These are phyloP conservation scores for Colletotrichum sp. DNA, from an alignment of 2,329 filamentous ascomycete species.

Conservation along the genomic window DNA sequence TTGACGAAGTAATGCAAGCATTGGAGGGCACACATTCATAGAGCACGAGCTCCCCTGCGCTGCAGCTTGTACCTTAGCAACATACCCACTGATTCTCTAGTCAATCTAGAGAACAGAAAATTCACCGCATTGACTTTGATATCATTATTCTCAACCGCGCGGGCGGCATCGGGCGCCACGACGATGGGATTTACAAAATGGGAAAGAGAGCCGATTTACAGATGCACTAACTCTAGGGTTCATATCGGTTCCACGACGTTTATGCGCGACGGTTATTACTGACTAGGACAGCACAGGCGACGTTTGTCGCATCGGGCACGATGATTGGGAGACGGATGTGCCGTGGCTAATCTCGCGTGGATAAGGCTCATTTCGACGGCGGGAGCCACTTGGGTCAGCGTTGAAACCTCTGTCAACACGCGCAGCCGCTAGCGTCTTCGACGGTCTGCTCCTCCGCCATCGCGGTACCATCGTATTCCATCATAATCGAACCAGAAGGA, in stretches of 20 bases:
- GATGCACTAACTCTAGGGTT: neutral
- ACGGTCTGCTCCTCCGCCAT: neutral
- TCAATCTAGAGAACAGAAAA: neutral
- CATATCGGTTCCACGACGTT: neutral
- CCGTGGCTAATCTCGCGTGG: constrained; percentile 21
- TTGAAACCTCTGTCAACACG: neutral
- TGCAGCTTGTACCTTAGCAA: constrained; percentile 13
- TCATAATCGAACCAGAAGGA: neutral
- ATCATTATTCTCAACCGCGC: neutral
- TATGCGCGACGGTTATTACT: neutral
- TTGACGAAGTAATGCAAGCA: constrained; percentile 7
- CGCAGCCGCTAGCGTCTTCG: neutral
- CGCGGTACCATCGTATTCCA: neutral
- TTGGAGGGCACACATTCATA: neutral
- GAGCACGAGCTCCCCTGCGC: neutral
- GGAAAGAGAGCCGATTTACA: neutral
- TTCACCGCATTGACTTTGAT: neutral
- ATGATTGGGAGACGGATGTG: neutral
- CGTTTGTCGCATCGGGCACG: neutral
- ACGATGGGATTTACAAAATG: neutral
- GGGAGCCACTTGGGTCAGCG: neutral
- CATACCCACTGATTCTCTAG: constrained; percentile 5
- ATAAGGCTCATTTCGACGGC: constrained; percentile 11
- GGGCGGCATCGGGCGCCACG: neutral
- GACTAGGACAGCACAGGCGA: neutral